Evolutionary conservation across 805 yeast species (phyloP), one percentile per base, ranked within the genome.

Genomic region (Kodamaea laetipori): DNA sequence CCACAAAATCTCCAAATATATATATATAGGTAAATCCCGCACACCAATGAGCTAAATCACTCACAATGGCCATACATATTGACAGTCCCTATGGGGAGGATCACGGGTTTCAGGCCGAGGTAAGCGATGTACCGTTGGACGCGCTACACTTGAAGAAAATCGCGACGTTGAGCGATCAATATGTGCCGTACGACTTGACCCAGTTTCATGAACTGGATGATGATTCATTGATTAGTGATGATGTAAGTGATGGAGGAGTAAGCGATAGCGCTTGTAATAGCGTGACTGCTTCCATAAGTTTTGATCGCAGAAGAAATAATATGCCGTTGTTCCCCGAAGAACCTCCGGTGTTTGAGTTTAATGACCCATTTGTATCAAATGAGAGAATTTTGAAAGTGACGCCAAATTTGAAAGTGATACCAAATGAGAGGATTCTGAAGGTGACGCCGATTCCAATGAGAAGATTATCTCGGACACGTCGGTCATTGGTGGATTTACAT

Each of bases 101-200:
- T 21, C 8, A 21, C 24, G 24, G 8, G 24, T n/a, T n/a, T n/a
- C n/a, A n/a, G n/a, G n/a, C n/a, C n/a, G n/a, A n/a, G n/a, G n/a
- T n/a, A n/a, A n/a, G n/a, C n/a, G n/a, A n/a, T n/a, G n/a, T 21
- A 8, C 24, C 24, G 24, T 21, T 21, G 24, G 24, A n/a, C n/a
- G n/a, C n/a, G n/a, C n/a, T n/a, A n/a, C n/a, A n/a, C n/a, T n/a
- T 21, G 24, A 21, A 6, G 24, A 21, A 21, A 21, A 30, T 15
- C 6, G 36, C 45, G 2, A 41, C 41, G 6, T 27, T 42, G 17
- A 36, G 41, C 16, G 45, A 42, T 33, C 37, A 42, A 37, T 42
- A 42, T 31, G 45, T 42, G 25, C 45, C 45, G 11, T 42, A 37
- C 21, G 45, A 42, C 26, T 31, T 42, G 33, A 42, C 45, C 13